phyloP scores from a whole-genome alignment of 441 rosid species.

The Brassica balearica region DNA sequence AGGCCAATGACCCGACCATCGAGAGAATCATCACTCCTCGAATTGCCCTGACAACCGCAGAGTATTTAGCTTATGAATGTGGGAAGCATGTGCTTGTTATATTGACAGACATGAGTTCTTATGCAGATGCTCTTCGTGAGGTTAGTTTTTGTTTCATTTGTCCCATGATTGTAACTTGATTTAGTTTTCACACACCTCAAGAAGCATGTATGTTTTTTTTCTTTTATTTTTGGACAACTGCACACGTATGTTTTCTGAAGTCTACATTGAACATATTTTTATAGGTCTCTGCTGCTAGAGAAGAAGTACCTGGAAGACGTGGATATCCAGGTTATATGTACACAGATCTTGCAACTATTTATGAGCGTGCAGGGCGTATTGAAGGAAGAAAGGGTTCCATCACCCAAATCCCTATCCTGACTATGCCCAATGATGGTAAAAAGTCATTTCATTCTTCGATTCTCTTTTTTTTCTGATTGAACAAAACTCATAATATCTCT shows the following conservation, averaged over 20 bases:
- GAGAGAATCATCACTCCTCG: constrained; percentile 97
- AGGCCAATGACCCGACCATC: constrained; percentile 99
- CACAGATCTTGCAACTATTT: constrained; percentile 98
- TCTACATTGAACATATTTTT: background rate
- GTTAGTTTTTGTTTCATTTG: constrained; percentile 44
- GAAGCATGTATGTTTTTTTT: constrained; percentile 5
- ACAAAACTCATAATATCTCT: constrained; percentile 5
- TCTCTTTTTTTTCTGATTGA: background rate
- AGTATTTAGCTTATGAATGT: constrained; percentile 96
- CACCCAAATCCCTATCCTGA: constrained; percentile 96
- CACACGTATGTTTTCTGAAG: background rate
- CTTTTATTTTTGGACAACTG: background rate
- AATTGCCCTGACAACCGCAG: constrained; percentile 96
- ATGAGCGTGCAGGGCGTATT: constrained; percentile 98
- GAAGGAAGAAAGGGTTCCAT: constrained; percentile 98
- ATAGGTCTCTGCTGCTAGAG: constrained; percentile 99
- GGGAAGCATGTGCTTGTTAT: constrained; percentile 99
- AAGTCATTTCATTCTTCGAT: constrained; percentile 15
- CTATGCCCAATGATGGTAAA: constrained; percentile 99
- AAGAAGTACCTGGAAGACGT: constrained; percentile 99
- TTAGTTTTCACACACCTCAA: background rate
- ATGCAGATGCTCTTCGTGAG: constrained; percentile 99
- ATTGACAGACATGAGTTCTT: constrained; percentile 97
- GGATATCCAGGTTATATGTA: constrained; percentile 99
- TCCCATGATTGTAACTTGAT: constrained; percentile 10